Conservation (phyloP, 768 basidiomycete species). For the Leccinum imitatum region DNA sequence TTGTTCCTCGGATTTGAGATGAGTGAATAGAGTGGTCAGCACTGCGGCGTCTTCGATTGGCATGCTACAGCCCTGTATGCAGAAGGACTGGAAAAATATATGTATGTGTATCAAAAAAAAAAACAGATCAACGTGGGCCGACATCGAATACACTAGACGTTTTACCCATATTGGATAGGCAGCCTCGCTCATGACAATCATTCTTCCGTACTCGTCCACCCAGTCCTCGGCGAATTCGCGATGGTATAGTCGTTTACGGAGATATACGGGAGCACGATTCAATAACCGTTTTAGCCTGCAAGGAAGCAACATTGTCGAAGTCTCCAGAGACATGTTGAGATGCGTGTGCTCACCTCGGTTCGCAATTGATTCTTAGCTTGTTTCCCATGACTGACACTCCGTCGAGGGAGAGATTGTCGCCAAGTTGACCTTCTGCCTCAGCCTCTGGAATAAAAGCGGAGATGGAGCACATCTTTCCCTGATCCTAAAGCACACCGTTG, state of each 20-base stretch:
- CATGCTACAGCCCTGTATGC: constrained; percentile 38
- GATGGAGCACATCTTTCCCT: constrained; percentile 41
- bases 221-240: constrained; percentile 46
- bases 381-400: constrained; percentile 33
- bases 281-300: constrained; percentile 41
- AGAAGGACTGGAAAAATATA: constrained; percentile 43
- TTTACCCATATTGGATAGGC: constrained; percentile 58
- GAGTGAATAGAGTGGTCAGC: constrained; percentile 37
- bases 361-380: constrained; percentile 36
- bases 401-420: constrained; percentile 26
- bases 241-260: constrained; percentile 40
- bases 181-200: constrained; percentile 59
- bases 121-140: not conserved
- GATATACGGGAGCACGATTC: constrained; percentile 34
- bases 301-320: constrained; percentile 14
- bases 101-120: not conserved
- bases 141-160: not conserved
- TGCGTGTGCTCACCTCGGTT: constrained; percentile 36
- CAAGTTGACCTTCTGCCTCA: constrained; percentile 35
- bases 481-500: constrained; percentile 15
- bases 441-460: constrained; percentile 42
- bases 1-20: constrained; percentile 47
- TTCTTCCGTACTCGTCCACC: constrained; percentile 48
- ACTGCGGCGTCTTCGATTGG: constrained; percentile 37
- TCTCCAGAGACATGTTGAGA: not conserved